Conservation (phyloP, 495 filamentous ascomycete species). For the Talaromyces adpressus region DNA sequence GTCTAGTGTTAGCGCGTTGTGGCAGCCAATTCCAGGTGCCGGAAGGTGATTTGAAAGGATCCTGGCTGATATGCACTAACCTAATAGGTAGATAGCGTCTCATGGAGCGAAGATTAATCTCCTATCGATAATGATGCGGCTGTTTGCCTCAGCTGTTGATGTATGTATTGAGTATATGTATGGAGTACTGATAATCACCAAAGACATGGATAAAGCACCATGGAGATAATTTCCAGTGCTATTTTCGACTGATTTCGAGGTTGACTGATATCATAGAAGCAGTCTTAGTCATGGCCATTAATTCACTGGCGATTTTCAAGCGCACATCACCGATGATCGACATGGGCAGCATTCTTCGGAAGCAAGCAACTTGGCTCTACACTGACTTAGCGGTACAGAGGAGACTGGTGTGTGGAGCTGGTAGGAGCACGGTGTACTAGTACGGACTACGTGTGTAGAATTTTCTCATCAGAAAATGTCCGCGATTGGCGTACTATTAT, state of each 20-base stretch:
- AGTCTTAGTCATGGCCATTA: neutral
- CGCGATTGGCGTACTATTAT: neutral
- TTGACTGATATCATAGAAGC: neutral
- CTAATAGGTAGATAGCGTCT: neutral
- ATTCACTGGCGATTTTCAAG: neutral
- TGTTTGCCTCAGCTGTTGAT: neutral
- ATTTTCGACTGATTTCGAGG: neutral
- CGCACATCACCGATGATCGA: conserved; percentile 2
- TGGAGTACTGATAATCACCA: neutral
- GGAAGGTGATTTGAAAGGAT: neutral
- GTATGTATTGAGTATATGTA: neutral
- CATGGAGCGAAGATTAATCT: neutral
- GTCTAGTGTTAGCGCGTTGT: conserved; percentile 1
- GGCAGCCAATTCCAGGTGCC: neutral
- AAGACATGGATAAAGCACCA: neutral
- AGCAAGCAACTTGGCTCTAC: neutral
- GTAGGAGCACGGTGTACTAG: neutral
- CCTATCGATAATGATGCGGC: neutral
- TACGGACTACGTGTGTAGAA: neutral
- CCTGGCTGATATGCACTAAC: neutral
- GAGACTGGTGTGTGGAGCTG: neutral
- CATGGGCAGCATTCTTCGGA: neutral
- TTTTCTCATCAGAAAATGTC: neutral
- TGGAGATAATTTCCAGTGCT: neutral
- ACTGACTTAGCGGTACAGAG: neutral